Conservation (phyloP, 352 stramenopile species). For the Phytophthora uliginosa region DNA sequence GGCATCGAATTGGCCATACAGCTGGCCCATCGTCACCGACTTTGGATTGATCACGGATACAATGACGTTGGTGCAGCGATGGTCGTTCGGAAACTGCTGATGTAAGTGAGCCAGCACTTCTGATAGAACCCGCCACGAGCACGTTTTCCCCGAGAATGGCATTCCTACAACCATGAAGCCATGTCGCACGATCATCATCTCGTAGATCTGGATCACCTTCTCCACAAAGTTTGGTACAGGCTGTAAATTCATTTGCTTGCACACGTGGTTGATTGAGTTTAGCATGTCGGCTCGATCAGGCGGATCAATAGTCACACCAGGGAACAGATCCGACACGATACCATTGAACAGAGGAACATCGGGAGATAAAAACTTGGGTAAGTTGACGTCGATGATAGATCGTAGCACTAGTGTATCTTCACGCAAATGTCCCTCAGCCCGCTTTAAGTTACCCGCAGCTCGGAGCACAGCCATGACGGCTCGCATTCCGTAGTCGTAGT, state of each 20-base stretch:
- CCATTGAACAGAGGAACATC: conserved; percentile 96
- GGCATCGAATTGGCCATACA: conserved; percentile 96
- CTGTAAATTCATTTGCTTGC: conserved; percentile 87
- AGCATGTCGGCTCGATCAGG: conserved; percentile 91
- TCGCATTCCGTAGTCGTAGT: conserved; percentile 98
- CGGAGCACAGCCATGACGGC: conserved; percentile 96
- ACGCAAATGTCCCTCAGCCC: conserved; percentile 78
- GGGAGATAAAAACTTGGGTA: conserved; percentile 95
- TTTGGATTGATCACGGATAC: conserved; percentile 95
- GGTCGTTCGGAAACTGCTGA: conserved; percentile 65
- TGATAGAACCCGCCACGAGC: conserved; percentile 91
- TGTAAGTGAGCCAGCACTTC: conserved; percentile 90
- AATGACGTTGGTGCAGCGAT: conserved; percentile 81
- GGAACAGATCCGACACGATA: conserved; percentile 96
- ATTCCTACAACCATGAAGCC: conserved; percentile 98
- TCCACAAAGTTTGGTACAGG: conserved; percentile 92
- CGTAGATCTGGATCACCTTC: conserved; percentile 97
- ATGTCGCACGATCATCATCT: conserved; percentile 98
- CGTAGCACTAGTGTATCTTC: conserved; percentile 93
- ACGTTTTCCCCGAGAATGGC: conserved; percentile 95
- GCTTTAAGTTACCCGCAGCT: conserved; percentile 93
- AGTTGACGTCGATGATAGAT: conserved; percentile 96
- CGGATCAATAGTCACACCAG: conserved; percentile 90
- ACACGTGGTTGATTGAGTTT: conserved; percentile 82
- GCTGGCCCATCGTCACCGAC: conserved; percentile 93